Conservation (phyloP, 805 yeast species). For the Blastobotrys attinorum region DNA sequence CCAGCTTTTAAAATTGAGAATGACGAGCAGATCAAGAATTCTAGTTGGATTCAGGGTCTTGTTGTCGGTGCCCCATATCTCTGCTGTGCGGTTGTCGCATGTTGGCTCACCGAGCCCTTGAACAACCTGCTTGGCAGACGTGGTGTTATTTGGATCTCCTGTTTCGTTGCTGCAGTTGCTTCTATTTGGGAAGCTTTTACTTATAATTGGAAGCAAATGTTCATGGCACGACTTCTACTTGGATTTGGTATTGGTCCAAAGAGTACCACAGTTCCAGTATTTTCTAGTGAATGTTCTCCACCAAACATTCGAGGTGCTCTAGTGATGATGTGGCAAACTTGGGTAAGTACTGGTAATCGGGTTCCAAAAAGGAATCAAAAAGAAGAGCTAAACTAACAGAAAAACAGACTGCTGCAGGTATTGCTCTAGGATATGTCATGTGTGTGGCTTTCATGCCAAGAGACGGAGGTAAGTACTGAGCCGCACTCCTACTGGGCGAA, state of each 20-base stretch:
- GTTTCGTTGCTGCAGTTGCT: constrained; percentile 49
- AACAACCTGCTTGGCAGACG: constrained; percentile 50
- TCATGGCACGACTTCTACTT: constrained; percentile 49
- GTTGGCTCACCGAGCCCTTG: constrained; percentile 47
- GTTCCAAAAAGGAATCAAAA: too few relatives aligned
- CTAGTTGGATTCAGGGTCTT: constrained; percentile 46
- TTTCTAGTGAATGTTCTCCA: constrained; percentile 56
- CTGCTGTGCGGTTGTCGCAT: constrained; percentile 47
- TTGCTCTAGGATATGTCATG: constrained; percentile 57
- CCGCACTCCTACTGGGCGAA: too few relatives aligned
- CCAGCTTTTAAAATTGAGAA: constrained; percentile 15
- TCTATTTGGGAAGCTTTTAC: constrained; percentile 61
- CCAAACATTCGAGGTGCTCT: constrained; percentile 54
- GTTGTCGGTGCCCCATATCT: constrained; percentile 61
- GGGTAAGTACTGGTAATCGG: too few relatives aligned
- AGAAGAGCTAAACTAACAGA: too few relatives aligned
- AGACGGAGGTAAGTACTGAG: too few relatives aligned
- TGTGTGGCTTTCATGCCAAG: constrained; percentile 49
- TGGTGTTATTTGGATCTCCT: constrained; percentile 50
- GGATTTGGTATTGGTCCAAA: constrained; percentile 64
- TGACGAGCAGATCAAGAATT: constrained; percentile 6
- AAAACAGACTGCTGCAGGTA: constrained; percentile 74
- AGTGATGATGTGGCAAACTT: constrained; percentile 66
- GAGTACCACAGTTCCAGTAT: constrained; percentile 62
- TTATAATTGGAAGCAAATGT: constrained; percentile 51